Percentiles rank a stretch among this genome's conserved stretches.
phyloP scores from a whole-genome alignment of 2,329 filamentous ascomycete genomes.

The Mollisiaceae sp. region DNA sequence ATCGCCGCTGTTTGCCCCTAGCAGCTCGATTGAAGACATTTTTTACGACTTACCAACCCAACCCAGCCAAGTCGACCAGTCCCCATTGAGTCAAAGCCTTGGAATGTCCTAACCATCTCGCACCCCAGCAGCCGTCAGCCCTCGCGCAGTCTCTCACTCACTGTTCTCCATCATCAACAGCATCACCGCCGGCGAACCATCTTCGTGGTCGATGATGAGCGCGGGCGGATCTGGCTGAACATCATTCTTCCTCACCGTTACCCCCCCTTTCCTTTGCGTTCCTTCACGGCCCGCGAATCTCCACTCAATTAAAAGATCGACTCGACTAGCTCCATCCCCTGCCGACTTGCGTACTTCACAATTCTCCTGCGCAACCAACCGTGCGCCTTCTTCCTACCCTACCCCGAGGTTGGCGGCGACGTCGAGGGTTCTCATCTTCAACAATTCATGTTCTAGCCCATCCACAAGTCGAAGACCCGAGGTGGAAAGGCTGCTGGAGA shows the following conservation, averaged over 20 bases:
- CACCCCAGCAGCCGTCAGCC: not conserved
- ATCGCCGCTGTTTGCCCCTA: not conserved
- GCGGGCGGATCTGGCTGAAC: constrained; percentile 9
- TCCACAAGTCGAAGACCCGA: constrained; percentile 29
- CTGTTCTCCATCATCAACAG: not conserved
- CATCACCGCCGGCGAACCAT: not conserved
- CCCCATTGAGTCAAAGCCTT: not conserved
- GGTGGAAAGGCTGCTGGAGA: constrained; percentile 35
- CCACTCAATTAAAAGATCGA: constrained; percentile 27
- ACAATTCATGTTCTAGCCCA: constrained; percentile 36
- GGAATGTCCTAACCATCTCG: not conserved
- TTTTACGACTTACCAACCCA: not conserved
- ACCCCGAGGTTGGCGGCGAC: constrained; percentile 19
- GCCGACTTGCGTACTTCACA: constrained; percentile 26
- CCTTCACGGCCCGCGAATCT: constrained; percentile 20
- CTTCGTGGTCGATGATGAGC: not conserved
- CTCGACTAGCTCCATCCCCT: constrained; percentile 23
- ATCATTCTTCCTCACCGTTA: constrained; percentile 12
- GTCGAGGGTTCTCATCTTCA: constrained; percentile 34
- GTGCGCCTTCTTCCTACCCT: constrained; percentile 18
- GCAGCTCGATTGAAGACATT: not conserved
- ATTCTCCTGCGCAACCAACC: constrained; percentile 29
- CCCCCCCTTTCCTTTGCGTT: not conserved
- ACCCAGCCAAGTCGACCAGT: no score
- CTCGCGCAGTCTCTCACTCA: not conserved